A percentile compares a stretch with the other conserved stretches of the same genome.
Conservation (phyloP, 306 rosid species). For the apple (Malus domestica) region ASM211411v1 NC_041789.1:27320501-27321000, state of each 20-base stretch:
- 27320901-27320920: background rate
- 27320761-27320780: background rate
- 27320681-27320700: slow-evolving; percentile 66
- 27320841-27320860: no score
- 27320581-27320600: background rate
- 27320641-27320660: slow-evolving; percentile 97
- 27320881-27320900: background rate
- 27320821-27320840: no score
- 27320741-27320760: background rate
- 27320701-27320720: slow-evolving; percentile 62
- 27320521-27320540: slow-evolving; percentile 90
- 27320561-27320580: background rate
- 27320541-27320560: slow-evolving; percentile 67
- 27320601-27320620: background rate
- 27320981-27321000: background rate
- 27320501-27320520: slow-evolving; percentile 88
- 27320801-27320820: no score
- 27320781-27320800: background rate
- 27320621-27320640: slow-evolving; percentile 59
- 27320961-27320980: background rate
- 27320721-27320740: slow-evolving; percentile 12
- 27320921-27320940: background rate
- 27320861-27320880: background rate
- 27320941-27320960: background rate
- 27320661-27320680: slow-evolving; percentile 76